These are phyloP conservation scores for Byssochlamys sp. DNA, from an alignment of 2,329 filamentous ascomycete species.

Conservation along the genomic window DNA sequence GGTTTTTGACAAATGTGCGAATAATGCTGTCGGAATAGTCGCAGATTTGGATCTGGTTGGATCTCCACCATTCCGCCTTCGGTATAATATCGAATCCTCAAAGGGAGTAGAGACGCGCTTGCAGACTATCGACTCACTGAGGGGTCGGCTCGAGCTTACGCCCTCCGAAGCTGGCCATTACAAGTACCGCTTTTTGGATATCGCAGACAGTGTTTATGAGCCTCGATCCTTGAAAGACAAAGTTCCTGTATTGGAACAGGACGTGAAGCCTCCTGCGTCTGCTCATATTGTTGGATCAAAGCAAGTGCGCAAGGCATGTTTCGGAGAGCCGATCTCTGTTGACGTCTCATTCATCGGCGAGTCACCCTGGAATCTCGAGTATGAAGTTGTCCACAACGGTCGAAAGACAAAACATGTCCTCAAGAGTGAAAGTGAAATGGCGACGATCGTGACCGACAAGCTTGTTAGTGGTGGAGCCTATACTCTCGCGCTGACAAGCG, in stretches of 20 bases:
- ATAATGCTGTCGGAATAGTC: slow-evolving; percentile 79
- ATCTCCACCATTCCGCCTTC: slow-evolving; percentile 79
- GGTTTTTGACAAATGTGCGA: slow-evolving; percentile 89
- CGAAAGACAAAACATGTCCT: slow-evolving; percentile 63
- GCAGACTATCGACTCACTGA: slow-evolving; percentile 57
- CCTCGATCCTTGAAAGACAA: slow-evolving; percentile 53
- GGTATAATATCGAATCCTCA: slow-evolving; percentile 60
- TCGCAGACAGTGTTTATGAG: slow-evolving; percentile 74
- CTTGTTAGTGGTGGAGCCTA: slow-evolving; percentile 81
- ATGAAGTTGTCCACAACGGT: slow-evolving; percentile 83
- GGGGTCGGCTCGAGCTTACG: slow-evolving; percentile 74
- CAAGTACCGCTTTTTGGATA: slow-evolving; percentile 70
- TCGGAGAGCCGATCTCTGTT: slow-evolving; percentile 69
- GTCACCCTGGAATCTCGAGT: slow-evolving; percentile 78
- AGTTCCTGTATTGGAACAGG: slow-evolving; percentile 64
- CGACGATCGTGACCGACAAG: slow-evolving; percentile 64
- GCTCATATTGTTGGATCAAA: slow-evolving; percentile 56
- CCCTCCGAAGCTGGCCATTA: slow-evolving; percentile 75
- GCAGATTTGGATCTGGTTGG: slow-evolving; percentile 85
- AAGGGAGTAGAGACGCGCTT: slow-evolving; percentile 48
- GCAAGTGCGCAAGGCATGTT: slow-evolving; percentile 57
- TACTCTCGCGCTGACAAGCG: slow-evolving; percentile 69
- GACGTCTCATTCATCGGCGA: slow-evolving; percentile 71
- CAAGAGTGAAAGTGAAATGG: slow-evolving; percentile 52
- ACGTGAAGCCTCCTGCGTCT: slow-evolving; percentile 84